Evolutionary conservation across 2,329 filamentous ascomycete genomes (phyloP), one percentile per base, ranked within the genome.

Genomic region (Aspergillus melleus): DNA sequence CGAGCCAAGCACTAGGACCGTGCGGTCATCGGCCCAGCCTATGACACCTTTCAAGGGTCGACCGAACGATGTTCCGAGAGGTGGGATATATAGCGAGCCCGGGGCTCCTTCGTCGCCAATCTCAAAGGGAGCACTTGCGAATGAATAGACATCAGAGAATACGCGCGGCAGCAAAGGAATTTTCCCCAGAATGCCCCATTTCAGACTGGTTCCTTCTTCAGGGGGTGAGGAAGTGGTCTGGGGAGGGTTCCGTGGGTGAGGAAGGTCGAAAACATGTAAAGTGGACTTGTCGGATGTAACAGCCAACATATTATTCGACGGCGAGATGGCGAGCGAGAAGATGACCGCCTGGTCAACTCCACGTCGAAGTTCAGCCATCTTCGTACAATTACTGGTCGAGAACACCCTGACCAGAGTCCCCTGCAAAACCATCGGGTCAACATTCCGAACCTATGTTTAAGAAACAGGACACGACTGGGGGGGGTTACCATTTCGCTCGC

Each of bases 221-320:
- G 71, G 67, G 30, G 69, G 67, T 20, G 70, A 66, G n/a, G 74
- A 70, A 55, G 72, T 72, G 55, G 74, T 6, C 36, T n/a, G 72
- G 56, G 75, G 75, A 61, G 67, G 60, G 36, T 72, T 73, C 32
- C 64, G 69, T 39, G 77, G 76, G 55, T 76, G 73, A 53, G 89
- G 89, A 1, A 97, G 83, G 70, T 98, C 92, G 72, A 97, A 99
- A 42, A 99, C 85, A 76, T 99, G 95, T 11, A 99, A 82, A 0
- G 93, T 99, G 6, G 91, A 93, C 77, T 98, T 99, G 81, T 99
- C 95, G 1, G 93, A 97, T 1, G 94, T 98, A 62, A 92, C 94
- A 26, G 95, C 95, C 11, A 98, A 83, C 71, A 92, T 84, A 49
- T 84, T 86, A 54, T 90, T 90, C 0, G 88, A 88, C 0, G 93